phyloP scores from a whole-genome alignment of 306 rosid species.

The Dryas octopetala region DNA sequence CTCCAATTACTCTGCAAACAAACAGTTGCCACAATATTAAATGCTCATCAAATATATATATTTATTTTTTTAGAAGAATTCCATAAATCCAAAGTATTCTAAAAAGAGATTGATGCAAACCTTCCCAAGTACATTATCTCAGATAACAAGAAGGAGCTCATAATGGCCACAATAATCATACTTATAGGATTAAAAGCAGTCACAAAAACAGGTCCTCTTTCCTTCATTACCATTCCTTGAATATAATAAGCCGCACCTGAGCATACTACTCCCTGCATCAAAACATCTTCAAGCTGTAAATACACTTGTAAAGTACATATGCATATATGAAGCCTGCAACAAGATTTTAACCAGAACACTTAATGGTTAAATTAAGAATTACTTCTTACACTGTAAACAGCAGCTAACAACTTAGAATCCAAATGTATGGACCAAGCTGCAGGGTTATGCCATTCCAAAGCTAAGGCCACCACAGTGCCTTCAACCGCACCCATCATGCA shows the following conservation, averaged over 20 bases:
- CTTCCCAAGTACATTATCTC: slow-evolving; percentile 50
- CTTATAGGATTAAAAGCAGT: slow-evolving; percentile 45
- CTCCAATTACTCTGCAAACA: slow-evolving; percentile 45
- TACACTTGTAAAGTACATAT: neutral
- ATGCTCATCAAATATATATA: too few relatives aligned
- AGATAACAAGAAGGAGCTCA: slow-evolving; percentile 36
- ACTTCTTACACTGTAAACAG: slow-evolving; percentile 43
- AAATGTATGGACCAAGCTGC: slow-evolving; percentile 47
- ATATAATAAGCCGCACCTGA: slow-evolving; percentile 40
- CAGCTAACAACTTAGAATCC: slow-evolving; percentile 37
- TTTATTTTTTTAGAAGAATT: neutral
- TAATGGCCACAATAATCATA: slow-evolving; percentile 50
- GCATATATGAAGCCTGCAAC: neutral
- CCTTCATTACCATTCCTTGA: slow-evolving; percentile 49
- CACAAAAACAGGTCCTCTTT: slow-evolving; percentile 54
- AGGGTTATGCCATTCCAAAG: slow-evolving; percentile 45
- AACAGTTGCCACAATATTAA: neutral
- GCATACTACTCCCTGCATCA: slow-evolving; percentile 48
- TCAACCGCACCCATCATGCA: slow-evolving; percentile 41
- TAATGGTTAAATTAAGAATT: neutral
- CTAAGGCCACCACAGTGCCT: slow-evolving; percentile 37
- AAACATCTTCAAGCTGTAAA: neutral
- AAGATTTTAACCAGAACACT: neutral
- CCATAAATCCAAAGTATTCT: neutral
- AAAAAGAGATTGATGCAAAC: slow-evolving; percentile 20